Base-by-base conservation (phyloP, 164 flowering plant species). In the Dillenia suffruticosa region DNA sequence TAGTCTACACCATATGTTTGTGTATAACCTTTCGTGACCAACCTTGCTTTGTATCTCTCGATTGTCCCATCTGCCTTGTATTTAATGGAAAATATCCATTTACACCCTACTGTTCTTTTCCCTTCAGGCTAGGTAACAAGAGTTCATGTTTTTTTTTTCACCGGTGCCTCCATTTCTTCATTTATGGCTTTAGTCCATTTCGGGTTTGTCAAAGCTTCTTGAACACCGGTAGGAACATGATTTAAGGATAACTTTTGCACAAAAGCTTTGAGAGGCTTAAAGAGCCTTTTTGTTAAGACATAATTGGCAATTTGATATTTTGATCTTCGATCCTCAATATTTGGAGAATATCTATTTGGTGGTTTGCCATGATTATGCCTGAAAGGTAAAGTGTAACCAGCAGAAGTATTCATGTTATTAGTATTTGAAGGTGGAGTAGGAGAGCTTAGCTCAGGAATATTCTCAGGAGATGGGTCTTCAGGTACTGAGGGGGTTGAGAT, bases 131-230 rank as follows among this genome's bases (percentile, higher is more conserved):
- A 19, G 40, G 64, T 24, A 10, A 62, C 49, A 8, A 62, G 56
- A 10, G 32, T 44, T 48, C 46, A 62, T 40, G 56, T 62, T 10
- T 62, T 14, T 4, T 51, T 62, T 9, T 51, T 51, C 54, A 51
- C 19, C 19, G 19, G n/a, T 51, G 54, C 54, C n/a, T 51, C 54
- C 54, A 51, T 61, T n/a, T 61, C 56, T 15, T 62, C 57, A 40
- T 51, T 62, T 13, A 62, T 62, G 15, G 46, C 62, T 49, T 57
- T 61, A 51, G 49, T 49, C 68, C 68, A 64, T 15, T 44, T 56
- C 49, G 54, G 49, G 62, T 57, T 49, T 43, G 14, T 52, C 49
- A 64, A 24, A 43, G 62, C 68, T 50, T 64, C 56, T 48, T 64
- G 49, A 12, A 56, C 49, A 17, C 44, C 56, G 12, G 51, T 64